Base-by-base conservation (phyloP, 2,329 filamentous ascomycete species). In the Aspergillus sojae region DNA sequence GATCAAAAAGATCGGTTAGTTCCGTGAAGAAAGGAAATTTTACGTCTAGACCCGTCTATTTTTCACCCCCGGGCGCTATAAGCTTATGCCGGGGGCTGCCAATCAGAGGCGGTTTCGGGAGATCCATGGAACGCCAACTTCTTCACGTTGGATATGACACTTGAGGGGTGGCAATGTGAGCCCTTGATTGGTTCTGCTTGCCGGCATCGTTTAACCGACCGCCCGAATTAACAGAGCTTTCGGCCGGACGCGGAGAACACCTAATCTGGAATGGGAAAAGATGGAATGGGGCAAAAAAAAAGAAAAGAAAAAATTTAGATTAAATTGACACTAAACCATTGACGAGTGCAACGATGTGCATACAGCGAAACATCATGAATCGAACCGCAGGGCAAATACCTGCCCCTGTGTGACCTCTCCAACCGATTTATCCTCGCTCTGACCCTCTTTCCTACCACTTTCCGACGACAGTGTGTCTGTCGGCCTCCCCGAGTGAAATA, bases 341-440 rank as follows among this genome's bases (percentile, higher is more conserved):
- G 12, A 55, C 52, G 32, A 55, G 52, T 41, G 30, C 32, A n/a
- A 55, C 52, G 52, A 55, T 55, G 52, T 16, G 52, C 52, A 55
- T 55, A 41, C 52, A 39, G 41, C 32, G 52, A 41, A 39, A 36
- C 52, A 55, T 14, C n/a, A 55, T 55, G 52, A 39, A 21, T 26
- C 52, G 26, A 23, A 21, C 52, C 6, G 32, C 11, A 55, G 52
- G 52, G 52, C 52, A 23, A 28, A 28, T 39, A 19, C 7, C 23
- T 39, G 52, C 32, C 32, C 32, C 52, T 55, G 52, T 41, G 52
- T 26, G 21, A 55, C 52, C 16, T 55, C 32, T 16, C 52, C 32
- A 32, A 23, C 11, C 11, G n/a, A 36, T 39, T 55, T 55, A 26
- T 55, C 21, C 2, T 55, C 21, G 32, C 23, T 19, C n/a, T 23